phyloP scores from a whole-genome alignment of 1,284 basidiomycete species.

The Ustanciosporium gigantosporum region DNA sequence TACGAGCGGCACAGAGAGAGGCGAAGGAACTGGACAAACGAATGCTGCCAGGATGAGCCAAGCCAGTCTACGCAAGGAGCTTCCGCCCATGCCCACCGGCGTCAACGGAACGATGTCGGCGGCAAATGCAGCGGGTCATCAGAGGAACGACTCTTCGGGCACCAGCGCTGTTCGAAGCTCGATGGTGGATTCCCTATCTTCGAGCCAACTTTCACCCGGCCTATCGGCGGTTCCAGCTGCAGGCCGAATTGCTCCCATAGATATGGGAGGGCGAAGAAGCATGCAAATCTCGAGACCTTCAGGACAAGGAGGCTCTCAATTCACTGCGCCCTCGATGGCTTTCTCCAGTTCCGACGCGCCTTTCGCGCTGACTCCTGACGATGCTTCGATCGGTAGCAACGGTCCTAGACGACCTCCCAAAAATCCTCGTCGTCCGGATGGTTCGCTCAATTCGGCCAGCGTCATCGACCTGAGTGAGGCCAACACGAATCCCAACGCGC shows the following conservation, averaged over 20 bases:
- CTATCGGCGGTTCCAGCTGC: slow-evolving; percentile 2
- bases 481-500: neutral
- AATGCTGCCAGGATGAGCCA: slow-evolving; percentile 11
- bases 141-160: neutral
- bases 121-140: no score
- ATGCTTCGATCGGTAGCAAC: slow-evolving; percentile 9
- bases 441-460: slow-evolving; percentile 13
- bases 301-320: neutral
- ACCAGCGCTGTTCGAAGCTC: slow-evolving; percentile 11
- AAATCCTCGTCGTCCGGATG: slow-evolving; percentile 29
- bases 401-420: slow-evolving; percentile 19
- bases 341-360: neutral
- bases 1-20: neutral
- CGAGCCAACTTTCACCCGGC: slow-evolving; percentile 4
- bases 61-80: slow-evolving; percentile 20
- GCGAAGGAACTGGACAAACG: slow-evolving; percentile 6
- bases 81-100: slow-evolving; percentile 19
- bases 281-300: slow-evolving; percentile 13
- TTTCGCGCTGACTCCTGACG: slow-evolving; percentile 6
- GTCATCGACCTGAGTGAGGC: slow-evolving; percentile 5
- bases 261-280: slow-evolving; percentile 5
- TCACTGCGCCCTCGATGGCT: neutral
- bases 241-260: neutral
- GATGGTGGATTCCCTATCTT: slow-evolving; percentile 5
- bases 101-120: no score